Percentiles rank a stretch among this genome's conserved stretches.
These are phyloP conservation scores for Camellia sinensis DNA, from an alignment of 148 eudicot species.

Conservation along the genomic window DNA sequence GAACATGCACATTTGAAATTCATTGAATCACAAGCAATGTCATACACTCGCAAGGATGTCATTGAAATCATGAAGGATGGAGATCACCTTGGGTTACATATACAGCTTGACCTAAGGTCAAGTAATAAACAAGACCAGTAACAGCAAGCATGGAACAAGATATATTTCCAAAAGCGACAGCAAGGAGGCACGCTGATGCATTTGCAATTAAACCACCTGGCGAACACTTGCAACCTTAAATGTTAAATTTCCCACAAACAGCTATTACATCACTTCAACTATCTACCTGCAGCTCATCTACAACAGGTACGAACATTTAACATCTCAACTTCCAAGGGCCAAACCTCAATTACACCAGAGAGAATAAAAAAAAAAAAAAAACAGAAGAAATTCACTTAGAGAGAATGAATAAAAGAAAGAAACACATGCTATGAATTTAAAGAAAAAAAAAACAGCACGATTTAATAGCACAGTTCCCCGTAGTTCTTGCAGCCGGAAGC, in stretches of 20 bases:
- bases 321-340: constrained; percentile 2
- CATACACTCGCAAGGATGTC: no score
- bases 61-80: background rate
- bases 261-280: background rate
- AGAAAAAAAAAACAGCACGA: background rate
- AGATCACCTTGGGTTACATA: background rate
- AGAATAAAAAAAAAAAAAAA: background rate
- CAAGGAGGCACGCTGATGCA: background rate
- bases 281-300: constrained; percentile 4
- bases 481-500: background rate
- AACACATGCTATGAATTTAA: background rate
- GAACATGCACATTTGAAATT: no score
- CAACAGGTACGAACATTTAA: background rate
- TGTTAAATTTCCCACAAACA: background rate
- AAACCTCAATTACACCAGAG: background rate
- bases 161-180: background rate
- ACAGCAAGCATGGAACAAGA: background rate
- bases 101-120: background rate
- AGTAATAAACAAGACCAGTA: background rate
- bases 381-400: background rate
- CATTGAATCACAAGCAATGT: no score
- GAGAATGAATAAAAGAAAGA: constrained; percentile 1
- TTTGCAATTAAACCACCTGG: background rate
- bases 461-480: constrained; percentile 5
- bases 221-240: background rate